Percentiles rank a stretch among this genome's conserved stretches.
Conservation (phyloP, 176 grass and related monocot genomes). For the Eragrostis nindensis region DNA sequence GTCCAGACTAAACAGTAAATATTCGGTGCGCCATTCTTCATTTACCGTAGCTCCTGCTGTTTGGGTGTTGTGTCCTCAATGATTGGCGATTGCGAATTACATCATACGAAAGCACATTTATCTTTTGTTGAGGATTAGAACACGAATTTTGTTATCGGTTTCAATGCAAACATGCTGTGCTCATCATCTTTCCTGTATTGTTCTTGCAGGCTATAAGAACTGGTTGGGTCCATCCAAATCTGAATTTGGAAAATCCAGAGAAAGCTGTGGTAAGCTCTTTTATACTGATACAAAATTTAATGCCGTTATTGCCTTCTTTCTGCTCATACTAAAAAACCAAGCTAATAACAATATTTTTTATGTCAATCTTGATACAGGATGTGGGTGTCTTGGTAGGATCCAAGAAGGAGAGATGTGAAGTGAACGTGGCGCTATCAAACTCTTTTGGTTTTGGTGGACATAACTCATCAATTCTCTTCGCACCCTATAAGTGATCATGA, state of each 20-base stretch:
- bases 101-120: background rate
- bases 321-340: constrained; percentile 16
- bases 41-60: constrained; percentile 2
- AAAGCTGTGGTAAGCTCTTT: constrained; percentile 75
- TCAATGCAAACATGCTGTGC: background rate
- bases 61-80: background rate
- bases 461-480: constrained; percentile 95
- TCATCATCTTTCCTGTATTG: constrained; percentile 7
- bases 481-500: constrained; percentile 60
- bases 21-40: background rate
- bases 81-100: background rate
- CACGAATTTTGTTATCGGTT: background rate
- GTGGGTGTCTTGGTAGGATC: constrained; percentile 66
- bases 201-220: constrained; percentile 93
- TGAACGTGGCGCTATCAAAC: constrained; percentile 91
- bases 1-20: background rate
- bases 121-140: too few species aligned
- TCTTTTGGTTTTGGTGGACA: constrained; percentile 99
- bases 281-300: background rate
- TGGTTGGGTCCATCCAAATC: constrained; percentile 97
- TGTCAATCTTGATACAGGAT: constrained; percentile 63
- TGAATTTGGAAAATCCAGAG: constrained; percentile 96
- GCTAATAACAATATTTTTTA: background rate
- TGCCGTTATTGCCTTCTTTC: background rate
- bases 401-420: constrained; percentile 81